These are phyloP conservation scores for Hymenoscyphus infarciens DNA, from an alignment of 2,329 filamentous ascomycete genomes.

Conservation along the genomic window DNA sequence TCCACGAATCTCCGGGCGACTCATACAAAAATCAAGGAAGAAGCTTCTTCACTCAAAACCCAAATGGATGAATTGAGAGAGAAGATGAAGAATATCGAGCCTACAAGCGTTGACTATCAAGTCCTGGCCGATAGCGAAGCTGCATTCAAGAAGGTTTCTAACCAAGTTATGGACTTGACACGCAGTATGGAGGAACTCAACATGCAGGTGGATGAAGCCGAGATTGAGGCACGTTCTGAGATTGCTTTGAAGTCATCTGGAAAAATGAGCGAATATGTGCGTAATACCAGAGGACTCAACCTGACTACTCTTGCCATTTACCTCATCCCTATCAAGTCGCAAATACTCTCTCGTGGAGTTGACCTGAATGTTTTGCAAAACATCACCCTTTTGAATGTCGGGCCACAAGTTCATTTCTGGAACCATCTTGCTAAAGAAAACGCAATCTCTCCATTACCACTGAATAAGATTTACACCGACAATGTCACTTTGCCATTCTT, in stretches of 20 bases:
- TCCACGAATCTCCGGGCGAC: conserved; percentile 12
- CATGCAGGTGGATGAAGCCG: conserved; percentile 14
- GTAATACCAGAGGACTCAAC: conserved; percentile 54
- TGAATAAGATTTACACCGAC: conserved; percentile 60
- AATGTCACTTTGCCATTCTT: conserved; percentile 56
- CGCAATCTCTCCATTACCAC: conserved; percentile 45
- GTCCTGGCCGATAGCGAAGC: conserved; percentile 9
- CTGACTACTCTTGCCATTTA: conserved; percentile 54
- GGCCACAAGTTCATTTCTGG: conserved; percentile 59
- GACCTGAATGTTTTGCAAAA: conserved; percentile 54
- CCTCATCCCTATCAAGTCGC: conserved; percentile 57
- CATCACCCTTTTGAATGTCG: conserved; percentile 61
- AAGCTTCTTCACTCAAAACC: conserved; percentile 21
- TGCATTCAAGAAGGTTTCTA: conserved; percentile 11
- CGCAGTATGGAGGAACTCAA: conserved; percentile 15
- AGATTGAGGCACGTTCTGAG: neutral
- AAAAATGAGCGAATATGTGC: conserved; percentile 48
- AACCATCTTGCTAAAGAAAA: conserved; percentile 53
- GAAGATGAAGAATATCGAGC: conserved; percentile 11
- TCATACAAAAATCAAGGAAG: conserved; percentile 13
- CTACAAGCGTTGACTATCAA: conserved; percentile 10
- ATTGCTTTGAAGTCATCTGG: neutral
- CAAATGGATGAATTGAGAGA: conserved; percentile 24
- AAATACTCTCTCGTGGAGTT: conserved; percentile 52
- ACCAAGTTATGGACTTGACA: conserved; percentile 13